Base-by-base conservation (phyloP, 2,329 filamentous ascomycete species). In the Tolypocladium nubicola region DNA sequence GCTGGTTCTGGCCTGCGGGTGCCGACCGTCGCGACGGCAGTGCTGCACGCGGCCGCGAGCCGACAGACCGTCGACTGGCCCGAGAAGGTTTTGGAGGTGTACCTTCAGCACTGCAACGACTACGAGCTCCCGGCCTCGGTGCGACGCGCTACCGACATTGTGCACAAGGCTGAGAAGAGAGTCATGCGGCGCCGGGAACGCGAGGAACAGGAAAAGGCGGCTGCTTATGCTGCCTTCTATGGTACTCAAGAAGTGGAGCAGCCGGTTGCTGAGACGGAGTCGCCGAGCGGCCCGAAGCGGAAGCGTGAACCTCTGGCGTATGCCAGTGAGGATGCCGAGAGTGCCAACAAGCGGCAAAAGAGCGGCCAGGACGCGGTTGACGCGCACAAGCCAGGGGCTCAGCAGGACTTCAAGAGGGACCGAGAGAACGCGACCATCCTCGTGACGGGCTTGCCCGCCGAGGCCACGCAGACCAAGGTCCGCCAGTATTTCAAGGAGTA, bases 401-500 rank as follows among this genome's bases (percentile, higher is more conserved):
- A 66, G 26, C 66, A 77, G 59, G 69, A 56, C 1, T 75, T 78
- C 37, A 93, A 90, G 70, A 86, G 94, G 57, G 92, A 99, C 71
- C 86, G 94, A 47, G 94, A 99, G 68, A 88, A 97, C 70, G 87
- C 90, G 0, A 92, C 89, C 0, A 80, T 97, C 53, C 83, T 95
- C 56, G 86, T 96, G 4, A 85, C 82, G 54, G 88, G 91, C 63
- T 73, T 99, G 30, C 91, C 94, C 1, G 65, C 69, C 4, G 82
- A 87, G 56, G 82, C 85, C 1, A 85, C 85, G 0, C 84, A 90
- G 65, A 86, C 83, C 14, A 87, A 87, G 64, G 74, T 97, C 16
- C 84, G 88, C 57, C 89, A 96, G 69, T 97, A 96, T 70, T 97
- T 99, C 75, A 87, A 87, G 66, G 90, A 92, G 61, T 95, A 92